A percentile compares a stretch with the other conserved stretches of the same genome.
Evolutionary conservation across 805 yeast genomes (phyloP).

Genomic region (Ogataea trehaloabstinens): DNA sequence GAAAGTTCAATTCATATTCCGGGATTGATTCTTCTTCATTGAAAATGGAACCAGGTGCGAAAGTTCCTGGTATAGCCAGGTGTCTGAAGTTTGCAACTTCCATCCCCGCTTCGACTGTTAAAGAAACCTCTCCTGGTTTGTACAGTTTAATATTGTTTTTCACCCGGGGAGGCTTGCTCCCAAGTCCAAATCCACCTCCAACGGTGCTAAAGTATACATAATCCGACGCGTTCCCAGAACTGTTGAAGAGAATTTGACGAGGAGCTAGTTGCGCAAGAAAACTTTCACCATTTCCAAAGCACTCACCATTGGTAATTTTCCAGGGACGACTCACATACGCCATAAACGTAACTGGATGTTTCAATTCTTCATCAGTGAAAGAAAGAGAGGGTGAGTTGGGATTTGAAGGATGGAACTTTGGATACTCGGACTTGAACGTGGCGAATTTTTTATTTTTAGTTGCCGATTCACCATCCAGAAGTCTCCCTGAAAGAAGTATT

Average conservation of each 20-base stretch:
- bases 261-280: slow-evolving; percentile 70
- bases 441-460: slow-evolving; percentile 47
- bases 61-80: slow-evolving; percentile 53
- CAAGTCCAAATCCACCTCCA: slow-evolving; percentile 85
- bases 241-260: slow-evolving; percentile 50
- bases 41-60: slow-evolving; percentile 36
- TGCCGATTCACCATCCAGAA: slow-evolving; percentile 34
- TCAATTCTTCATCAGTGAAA: slow-evolving; percentile 34
- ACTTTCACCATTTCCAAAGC: slow-evolving; percentile 64
- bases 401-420: slow-evolving; percentile 33
- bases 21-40: slow-evolving; percentile 23
- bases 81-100: slow-evolving; percentile 83
- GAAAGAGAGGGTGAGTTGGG: slow-evolving; percentile 9
- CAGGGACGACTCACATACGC: slow-evolving; percentile 71
- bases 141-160: slow-evolving; percentile 44
- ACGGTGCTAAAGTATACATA: slow-evolving; percentile 64
- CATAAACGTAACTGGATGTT: slow-evolving; percentile 50
- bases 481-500: slow-evolving; percentile 63
- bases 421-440: slow-evolving; percentile 49
- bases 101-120: slow-evolving; percentile 72
- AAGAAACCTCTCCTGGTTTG: slow-evolving; percentile 72
- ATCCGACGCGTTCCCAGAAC: slow-evolving; percentile 20
- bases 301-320: slow-evolving; percentile 66
- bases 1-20: slow-evolving; percentile 66
- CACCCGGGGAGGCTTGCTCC: slow-evolving; percentile 61